Base-by-base conservation (phyloP, 176 grass and related monocot species). In the Pontederia crassipes region DNA sequence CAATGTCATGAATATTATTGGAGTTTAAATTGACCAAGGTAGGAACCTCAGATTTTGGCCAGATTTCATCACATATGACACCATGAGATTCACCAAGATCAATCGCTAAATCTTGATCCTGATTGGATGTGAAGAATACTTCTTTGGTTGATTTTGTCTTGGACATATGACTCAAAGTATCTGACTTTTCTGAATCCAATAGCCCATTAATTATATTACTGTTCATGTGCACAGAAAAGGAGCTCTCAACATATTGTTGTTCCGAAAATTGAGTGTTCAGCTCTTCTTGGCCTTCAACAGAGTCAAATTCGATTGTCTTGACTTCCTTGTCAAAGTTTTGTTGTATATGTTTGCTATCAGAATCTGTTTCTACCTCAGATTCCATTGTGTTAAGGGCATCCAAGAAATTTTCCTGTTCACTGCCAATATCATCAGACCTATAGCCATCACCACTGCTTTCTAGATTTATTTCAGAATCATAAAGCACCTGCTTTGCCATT, bases 381-480 rank as follows among this genome's bases (percentile, higher is more conserved):
- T 69, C 87, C 35, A 74, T 83, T 54, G n/a, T 79, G 64, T 88
- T 85, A 65, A 55, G 71, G 48, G 87, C 74, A 71, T 91, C 87
- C 27, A 97, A 54, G 52, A 97, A 85, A 71, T 77, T 88, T 8
- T 91, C 86, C 45, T 86, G 82, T 69, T 87, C 86, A 75, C 78
- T 85, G 66, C 55, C 59, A 66, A 80, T 72, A 55, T 96, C 81
- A 68, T 87, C 87, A 65, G 59, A 68, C 59, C 61, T 74, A 49
- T 54, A 66, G 52, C 15, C 65, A 74, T 68, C 53, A 69, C 15
- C 54, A 59, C 78, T 46, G 32, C 35, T 52, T 46, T 61, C 57
- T 61, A 50, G 50, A 18, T 13, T 59, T 28, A 13, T 48, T 60
- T 72, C 69, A 61, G n/a, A 46, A 58, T 50, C 48, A 5, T 10